These are phyloP conservation scores for Penicillium sclerotigenum DNA, from an alignment of 2,329 filamentous ascomycete species.

Conservation along the genomic window DNA sequence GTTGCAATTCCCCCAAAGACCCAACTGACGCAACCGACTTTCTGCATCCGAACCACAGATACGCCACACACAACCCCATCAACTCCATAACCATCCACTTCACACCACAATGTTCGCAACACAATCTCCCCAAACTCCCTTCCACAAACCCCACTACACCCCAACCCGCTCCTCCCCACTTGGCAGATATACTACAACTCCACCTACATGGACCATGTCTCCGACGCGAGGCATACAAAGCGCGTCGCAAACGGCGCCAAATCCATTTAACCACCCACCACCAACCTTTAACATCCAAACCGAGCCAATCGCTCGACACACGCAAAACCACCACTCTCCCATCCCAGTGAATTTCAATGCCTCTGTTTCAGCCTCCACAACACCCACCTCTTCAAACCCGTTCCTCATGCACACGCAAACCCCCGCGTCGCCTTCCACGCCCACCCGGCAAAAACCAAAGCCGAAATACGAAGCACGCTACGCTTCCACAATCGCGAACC, in stretches of 20 bases:
- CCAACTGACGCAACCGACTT: constrained; percentile 14
- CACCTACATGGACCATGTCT: constrained; percentile 24
- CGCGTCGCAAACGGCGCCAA: background rate
- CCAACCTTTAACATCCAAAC: constrained; percentile 3
- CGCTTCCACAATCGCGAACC: constrained; percentile 32
- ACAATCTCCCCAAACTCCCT: constrained; percentile 20
- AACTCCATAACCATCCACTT: background rate
- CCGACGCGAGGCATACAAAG: constrained; percentile 1
- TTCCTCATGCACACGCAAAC: constrained; percentile 4
- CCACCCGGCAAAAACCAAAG: constrained; percentile 19
- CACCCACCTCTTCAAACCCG: constrained; percentile 9
- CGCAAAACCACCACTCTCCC: background rate
- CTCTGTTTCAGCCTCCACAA: constrained; percentile 3
- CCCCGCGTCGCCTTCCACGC: constrained; percentile 2
- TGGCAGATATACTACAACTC: constrained; percentile 16
- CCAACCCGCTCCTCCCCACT: constrained; percentile 28
- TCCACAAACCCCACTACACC: constrained; percentile 24
- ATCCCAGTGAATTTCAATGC: background rate
- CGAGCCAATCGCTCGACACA: constrained; percentile 1
- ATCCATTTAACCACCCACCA: background rate
- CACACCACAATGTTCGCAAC: constrained; percentile 30
- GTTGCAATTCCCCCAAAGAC: background rate
- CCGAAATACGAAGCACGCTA: constrained; percentile 39
- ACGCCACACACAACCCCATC: constrained; percentile 9
- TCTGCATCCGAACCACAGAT: constrained; percentile 21